These are phyloP conservation scores for Macrotyloma uniflorum DNA, from an alignment of 306 rosid genomes.

Conservation along the genomic window DNA sequence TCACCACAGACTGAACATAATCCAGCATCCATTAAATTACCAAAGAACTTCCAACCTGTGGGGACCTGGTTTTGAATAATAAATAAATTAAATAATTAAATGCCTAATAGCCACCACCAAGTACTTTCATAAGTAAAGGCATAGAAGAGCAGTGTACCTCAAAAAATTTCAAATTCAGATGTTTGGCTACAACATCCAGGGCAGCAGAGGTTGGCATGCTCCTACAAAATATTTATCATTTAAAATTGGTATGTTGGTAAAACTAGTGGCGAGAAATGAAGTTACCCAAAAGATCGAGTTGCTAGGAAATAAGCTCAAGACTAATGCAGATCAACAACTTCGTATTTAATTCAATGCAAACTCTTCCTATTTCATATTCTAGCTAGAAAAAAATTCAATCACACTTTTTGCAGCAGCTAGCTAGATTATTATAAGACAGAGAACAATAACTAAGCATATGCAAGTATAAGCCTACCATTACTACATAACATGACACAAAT, in stretches of 20 bases:
- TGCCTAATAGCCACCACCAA: slow-evolving; percentile 15
- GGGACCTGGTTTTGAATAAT: slow-evolving; percentile 69
- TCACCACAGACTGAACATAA: slow-evolving; percentile 93
- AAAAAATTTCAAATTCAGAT: slow-evolving; percentile 87
- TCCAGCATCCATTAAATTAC: slow-evolving; percentile 98
- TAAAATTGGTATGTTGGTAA: slow-evolving; percentile 25
- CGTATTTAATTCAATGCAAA: slow-evolving; percentile 12
- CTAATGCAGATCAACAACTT: slow-evolving; percentile 16
- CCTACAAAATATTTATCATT: slow-evolving; percentile 55
- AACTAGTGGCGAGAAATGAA: background rate
- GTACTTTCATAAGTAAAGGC: background rate
- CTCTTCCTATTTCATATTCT: slow-evolving; percentile 30
- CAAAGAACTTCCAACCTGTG: slow-evolving; percentile 98
- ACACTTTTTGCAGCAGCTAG: slow-evolving; percentile 7
- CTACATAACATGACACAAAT: slow-evolving; percentile 12
- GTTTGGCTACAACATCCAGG: slow-evolving; percentile 95
- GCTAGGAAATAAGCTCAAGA: slow-evolving; percentile 27
- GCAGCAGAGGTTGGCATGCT: slow-evolving; percentile 99
- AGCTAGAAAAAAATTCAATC: background rate
- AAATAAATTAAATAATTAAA: slow-evolving; percentile 13
- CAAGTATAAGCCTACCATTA: slow-evolving; percentile 28
- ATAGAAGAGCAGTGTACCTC: slow-evolving; percentile 64
- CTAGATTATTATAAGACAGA: slow-evolving; percentile 8
- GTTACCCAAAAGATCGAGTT: slow-evolving; percentile 8
- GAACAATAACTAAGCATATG: slow-evolving; percentile 4